Conservation (phyloP, 1,284 basidiomycete species). For the Ceratobasidium sp. region DNA sequence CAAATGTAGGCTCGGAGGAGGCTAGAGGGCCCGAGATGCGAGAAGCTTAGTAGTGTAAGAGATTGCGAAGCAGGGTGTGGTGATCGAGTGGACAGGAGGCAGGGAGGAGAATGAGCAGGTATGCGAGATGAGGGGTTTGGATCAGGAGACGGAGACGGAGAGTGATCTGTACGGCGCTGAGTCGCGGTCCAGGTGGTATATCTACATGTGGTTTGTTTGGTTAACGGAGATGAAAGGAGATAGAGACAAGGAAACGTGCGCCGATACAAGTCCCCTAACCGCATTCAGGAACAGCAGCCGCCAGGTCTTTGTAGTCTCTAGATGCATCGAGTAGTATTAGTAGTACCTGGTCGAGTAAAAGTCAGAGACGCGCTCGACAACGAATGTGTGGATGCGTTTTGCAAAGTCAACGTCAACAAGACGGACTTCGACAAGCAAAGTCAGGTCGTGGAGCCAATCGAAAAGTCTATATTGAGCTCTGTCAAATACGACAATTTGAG, state of each 20-base stretch:
- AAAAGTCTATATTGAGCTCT: slow-evolving; percentile 86
- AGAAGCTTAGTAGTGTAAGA: slow-evolving; percentile 86
- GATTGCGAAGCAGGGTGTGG: slow-evolving; percentile 96
- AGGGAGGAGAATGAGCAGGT: slow-evolving; percentile 64
- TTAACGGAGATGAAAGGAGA: not conserved
- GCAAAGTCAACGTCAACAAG: slow-evolving; percentile 81
- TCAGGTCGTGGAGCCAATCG: slow-evolving; percentile 88
- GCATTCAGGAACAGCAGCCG: slow-evolving; percentile 72
- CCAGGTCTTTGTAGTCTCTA: slow-evolving; percentile 83
- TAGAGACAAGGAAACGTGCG: slow-evolving; percentile 56
- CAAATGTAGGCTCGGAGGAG: slow-evolving; percentile 59
- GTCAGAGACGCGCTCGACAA: slow-evolving; percentile 80
- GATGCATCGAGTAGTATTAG: slow-evolving; percentile 89
- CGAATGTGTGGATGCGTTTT: slow-evolving; percentile 71
- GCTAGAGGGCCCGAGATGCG: slow-evolving; percentile 63
- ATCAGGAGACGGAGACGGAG: slow-evolving; percentile 65
- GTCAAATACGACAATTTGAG: slow-evolving; percentile 54
- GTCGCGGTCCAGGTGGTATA: slow-evolving; percentile 95
- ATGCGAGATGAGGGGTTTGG: slow-evolving; percentile 72
- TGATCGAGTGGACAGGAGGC: slow-evolving; percentile 84
- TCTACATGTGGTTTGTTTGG: slow-evolving; percentile 57
- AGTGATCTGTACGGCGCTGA: slow-evolving; percentile 79
- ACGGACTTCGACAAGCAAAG: slow-evolving; percentile 89
- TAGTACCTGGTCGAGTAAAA: slow-evolving; percentile 89
- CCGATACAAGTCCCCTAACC: slow-evolving; percentile 91